Evolutionary conservation across 164 flowering plant species (phyloP), one percentile per base, ranked within the genome.

Genomic region (Sedum album): DNA sequence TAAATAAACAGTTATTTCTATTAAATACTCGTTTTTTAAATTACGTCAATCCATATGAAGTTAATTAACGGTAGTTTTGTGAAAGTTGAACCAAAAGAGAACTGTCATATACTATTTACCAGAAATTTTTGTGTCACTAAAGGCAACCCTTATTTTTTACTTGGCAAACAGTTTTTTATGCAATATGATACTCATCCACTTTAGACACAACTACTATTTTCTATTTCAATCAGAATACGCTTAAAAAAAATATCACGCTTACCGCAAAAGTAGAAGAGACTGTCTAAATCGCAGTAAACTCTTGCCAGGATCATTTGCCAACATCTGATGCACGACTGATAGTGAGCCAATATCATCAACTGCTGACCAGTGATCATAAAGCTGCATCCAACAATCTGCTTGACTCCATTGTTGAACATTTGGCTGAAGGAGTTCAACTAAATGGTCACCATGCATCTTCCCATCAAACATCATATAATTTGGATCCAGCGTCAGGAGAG

Each of bases 311-410:
- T 87, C 88, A 72, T 85, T 84, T 28, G 74, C 81, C 71, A 89
- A 68, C 96, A 89, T 89, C 48, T 86, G 92, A 68, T 86, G 89
- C 28, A 86, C 86, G 62, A 87, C 89, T 76, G 96, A 88, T 23
- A 89, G 77, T 53, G 93, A 89, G 20, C 96, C 96, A 69, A 89
- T 88, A 82, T 89, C 96, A 79, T 89, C 96, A 72, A 89, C 92
- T 62, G 82, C 82, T 4, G 96, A 89, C 93, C 96, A 89, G 53
- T 86, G 76, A 68, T 88, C 88, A 75, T 87, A 84, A n/a, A 89
- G 82, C 73, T 88, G 93, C 89, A 88, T 85, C 96, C 96, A 94
- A 68, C 98, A 94, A 71, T 94, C 97, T 60, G 96, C 96, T 71
- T 81, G 88, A 69, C 82, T 84, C 85, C 85, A 87, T 67, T 83